Evolutionary conservation across 2,329 filamentous ascomycete genomes (phyloP), one percentile per base, ranked within the genome.

Genomic region (Botrytis pseudocinerea): DNA sequence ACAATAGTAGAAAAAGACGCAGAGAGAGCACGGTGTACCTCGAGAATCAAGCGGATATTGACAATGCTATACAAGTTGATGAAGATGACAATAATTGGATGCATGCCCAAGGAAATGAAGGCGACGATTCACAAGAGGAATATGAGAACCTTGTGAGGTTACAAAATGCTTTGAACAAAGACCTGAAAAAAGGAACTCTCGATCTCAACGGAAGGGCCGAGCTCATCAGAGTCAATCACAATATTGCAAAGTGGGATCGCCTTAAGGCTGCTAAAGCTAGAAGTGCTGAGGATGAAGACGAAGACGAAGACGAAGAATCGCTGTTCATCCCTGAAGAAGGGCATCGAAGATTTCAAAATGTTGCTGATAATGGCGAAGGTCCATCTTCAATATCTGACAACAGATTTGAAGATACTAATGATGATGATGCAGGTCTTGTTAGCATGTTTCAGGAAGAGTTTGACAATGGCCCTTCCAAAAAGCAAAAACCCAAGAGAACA

Each of bases 281-380:
- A 35, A 16, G 25, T 14, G 32, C 9, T 18, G 48, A 51, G 20
- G n/a, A 48, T 38, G 22, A 42, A 9, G 28, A 22, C 9, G 48
- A 68, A 9, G 28, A 22, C 9, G 48, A 68, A 8, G 71, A 75
- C 44, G 73, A 54, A 12, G 74, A 78, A 3, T 32, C 62, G n/a
- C 32, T 78, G 16, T 78, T 78, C 44, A 28, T 78, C 3, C 74
- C 73, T 0, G 76, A 76, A 61, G 77, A 76, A 59, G 66, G 66
- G 16, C n/a, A 32, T 51, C 32, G 42, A 70, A n/a, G 38, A 69
- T 64, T 68, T 10, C 38, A 54, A 57, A 46, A 42, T 38, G 12
- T 38, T 25, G 32, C 38, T 28, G 65, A 70, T 51, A 68, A 73
- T 40, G 40, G 62, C 10, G 71, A 71, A 63, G 65, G 59, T 7